These are phyloP conservation scores for Aspergillus tamarii DNA, from an alignment of 2,329 filamentous ascomycete genomes.

Conservation along the genomic window DNA sequence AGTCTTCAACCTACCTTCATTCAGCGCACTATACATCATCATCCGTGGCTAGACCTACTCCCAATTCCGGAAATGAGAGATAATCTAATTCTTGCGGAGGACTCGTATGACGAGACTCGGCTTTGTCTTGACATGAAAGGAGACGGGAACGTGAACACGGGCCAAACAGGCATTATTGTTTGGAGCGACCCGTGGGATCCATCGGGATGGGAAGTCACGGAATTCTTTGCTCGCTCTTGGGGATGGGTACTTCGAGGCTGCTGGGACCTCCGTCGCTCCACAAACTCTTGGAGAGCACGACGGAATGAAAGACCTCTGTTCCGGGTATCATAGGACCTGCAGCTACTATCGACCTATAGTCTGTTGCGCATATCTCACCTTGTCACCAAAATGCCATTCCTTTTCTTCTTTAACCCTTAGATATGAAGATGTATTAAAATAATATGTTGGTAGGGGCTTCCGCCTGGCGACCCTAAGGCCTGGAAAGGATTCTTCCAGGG, in stretches of 20 bases:
- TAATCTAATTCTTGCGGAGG: conserved; percentile 21
- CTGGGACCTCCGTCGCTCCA: conserved; percentile 40
- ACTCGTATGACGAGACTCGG: conserved; percentile 18
- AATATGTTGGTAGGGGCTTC: too few species aligned
- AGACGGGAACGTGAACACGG: background rate
- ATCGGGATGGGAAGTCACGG: conserved; percentile 48
- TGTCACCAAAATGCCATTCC: too few species aligned
- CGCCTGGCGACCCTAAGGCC: too few species aligned
- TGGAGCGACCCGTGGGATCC: conserved; percentile 47
- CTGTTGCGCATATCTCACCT: too few species aligned
- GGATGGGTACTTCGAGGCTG: conserved; percentile 46
- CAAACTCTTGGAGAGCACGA: conserved; percentile 44
- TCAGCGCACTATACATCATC: conserved; percentile 25
- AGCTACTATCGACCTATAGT: background rate
- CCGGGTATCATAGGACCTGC: background rate
- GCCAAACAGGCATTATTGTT: conserved; percentile 16
- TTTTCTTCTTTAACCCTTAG: too few species aligned
- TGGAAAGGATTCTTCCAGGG: too few species aligned
- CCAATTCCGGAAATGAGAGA: conserved; percentile 27
- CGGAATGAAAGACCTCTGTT: conserved; percentile 8
- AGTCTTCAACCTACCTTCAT: conserved; percentile 25
- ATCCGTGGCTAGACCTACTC: conserved; percentile 31
- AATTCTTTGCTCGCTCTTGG: conserved; percentile 45
- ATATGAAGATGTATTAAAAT: too few species aligned
- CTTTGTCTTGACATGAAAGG: conserved; percentile 22